Percentiles rank a stretch among this genome's conserved stretches.
phyloP scores from a whole-genome alignment of 192 early-diverging fungal species.

The Gonapodya sp. region DNA sequence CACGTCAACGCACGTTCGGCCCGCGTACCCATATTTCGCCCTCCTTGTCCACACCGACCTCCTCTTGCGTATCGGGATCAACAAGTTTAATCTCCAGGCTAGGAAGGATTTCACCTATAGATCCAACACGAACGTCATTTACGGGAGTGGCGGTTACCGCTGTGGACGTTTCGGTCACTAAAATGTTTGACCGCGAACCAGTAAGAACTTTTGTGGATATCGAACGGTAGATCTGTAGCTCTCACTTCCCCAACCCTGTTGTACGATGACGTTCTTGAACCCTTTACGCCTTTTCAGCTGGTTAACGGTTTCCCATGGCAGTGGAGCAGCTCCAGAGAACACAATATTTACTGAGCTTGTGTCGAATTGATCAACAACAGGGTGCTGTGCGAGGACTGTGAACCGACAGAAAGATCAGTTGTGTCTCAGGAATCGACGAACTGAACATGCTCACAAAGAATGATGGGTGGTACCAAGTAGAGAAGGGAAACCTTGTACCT shows the following conservation, averaged over 20 bases:
- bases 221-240: too few relatives aligned
- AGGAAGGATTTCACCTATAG: conserved; percentile 55
- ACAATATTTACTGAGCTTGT: conserved; percentile 51
- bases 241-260: conserved; percentile 1
- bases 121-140: conserved; percentile 21
- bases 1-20: conserved; percentile 69
- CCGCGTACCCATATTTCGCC: conserved; percentile 87
- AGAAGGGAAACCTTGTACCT: background rate
- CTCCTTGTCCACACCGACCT: conserved; percentile 35
- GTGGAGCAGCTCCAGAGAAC: conserved; percentile 72
- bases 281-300: background rate
- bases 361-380: conserved; percentile 61
- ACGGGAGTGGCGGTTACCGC: background rate
- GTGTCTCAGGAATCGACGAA: background rate
- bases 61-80: conserved; percentile 50
- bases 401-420: background rate
- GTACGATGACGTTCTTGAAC: background rate
- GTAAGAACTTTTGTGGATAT: too few relatives aligned
- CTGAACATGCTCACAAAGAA: conserved; percentile 24
- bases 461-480: conserved; percentile 56
- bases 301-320: conserved; percentile 21
- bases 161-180: conserved; percentile 5
- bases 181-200: background rate
- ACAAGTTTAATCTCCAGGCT: conserved; percentile 54
- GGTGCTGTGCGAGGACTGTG: conserved; percentile 58